Conservation (phyloP, 495 filamentous ascomycete species). For the Aspergillus homomorphus region DNA sequence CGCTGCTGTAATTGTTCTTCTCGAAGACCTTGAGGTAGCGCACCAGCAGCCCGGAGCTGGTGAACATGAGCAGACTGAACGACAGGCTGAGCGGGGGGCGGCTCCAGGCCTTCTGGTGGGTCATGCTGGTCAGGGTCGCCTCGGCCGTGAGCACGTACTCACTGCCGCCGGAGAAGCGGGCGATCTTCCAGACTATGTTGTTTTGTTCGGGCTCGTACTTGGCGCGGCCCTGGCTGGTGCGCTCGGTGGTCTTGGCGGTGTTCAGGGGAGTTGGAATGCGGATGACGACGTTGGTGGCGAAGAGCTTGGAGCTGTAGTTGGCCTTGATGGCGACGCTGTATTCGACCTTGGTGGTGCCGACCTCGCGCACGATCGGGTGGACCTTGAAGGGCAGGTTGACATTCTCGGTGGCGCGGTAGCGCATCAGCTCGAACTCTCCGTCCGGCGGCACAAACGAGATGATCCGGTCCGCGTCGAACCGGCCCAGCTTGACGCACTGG, state of each 20-base stretch:
- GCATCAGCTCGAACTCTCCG: conserved; percentile 99
- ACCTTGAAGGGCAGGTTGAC: conserved; percentile 99
- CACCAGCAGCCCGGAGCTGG: conserved; percentile 85
- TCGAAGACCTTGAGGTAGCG: conserved; percentile 99
- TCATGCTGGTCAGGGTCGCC: conserved; percentile 91
- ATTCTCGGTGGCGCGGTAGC: conserved; percentile 98
- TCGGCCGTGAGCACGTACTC: conserved; percentile 95
- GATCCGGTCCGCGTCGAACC: conserved; percentile 95
- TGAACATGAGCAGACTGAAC: conserved; percentile 97
- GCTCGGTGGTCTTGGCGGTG: conserved; percentile 90
- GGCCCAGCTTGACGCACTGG: conserved; percentile 96
- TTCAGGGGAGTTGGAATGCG: conserved; percentile 95
- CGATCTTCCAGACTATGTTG: conserved; percentile 98
- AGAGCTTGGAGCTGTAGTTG: conserved; percentile 94
- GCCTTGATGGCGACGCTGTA: conserved; percentile 97
- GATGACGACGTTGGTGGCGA: conserved; percentile 96
- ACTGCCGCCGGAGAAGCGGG: conserved; percentile 89
- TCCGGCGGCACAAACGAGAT: conserved; percentile 98
- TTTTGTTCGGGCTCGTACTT: conserved; percentile 99
- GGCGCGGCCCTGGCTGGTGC: conserved; percentile 90
- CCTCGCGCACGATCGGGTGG: conserved; percentile 96
- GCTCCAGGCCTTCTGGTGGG: conserved; percentile 97
- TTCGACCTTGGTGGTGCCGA: conserved; percentile 96
- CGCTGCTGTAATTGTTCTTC: conserved; percentile 96
- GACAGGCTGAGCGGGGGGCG: conserved; percentile 86